phyloP scores from a whole-genome alignment of 768 basidiomycete genomes.

The Ephemerocybe angulata region DNA sequence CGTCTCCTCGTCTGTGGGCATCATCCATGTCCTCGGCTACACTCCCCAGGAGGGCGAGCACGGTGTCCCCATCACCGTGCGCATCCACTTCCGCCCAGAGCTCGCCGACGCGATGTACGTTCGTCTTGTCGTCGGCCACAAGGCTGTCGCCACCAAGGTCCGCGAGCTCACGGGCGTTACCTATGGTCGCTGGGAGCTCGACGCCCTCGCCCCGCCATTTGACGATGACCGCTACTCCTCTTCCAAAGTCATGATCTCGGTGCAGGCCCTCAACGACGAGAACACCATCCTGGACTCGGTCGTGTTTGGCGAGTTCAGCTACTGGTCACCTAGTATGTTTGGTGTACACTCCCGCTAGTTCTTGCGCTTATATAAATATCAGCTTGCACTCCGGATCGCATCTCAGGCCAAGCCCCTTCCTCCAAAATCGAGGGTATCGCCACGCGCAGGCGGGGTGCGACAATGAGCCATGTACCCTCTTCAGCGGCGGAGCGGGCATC shows the following conservation, averaged over 20 bases:
- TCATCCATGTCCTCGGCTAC: conserved; percentile 65
- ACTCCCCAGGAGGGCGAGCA: conserved; percentile 60
- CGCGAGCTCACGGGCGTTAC: conserved; percentile 44
- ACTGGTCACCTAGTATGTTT: conserved; percentile 44
- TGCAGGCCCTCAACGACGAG: conserved; percentile 57
- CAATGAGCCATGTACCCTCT: conserved; percentile 27
- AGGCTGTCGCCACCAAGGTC: conserved; percentile 66
- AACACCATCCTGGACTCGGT: conserved; percentile 58
- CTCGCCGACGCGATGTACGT: conserved; percentile 55
- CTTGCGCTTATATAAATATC: background rate
- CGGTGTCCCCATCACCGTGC: conserved; percentile 61
- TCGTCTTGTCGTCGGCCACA: conserved; percentile 70
- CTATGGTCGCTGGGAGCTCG: conserved; percentile 61
- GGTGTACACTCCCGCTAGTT: conserved; percentile 2
- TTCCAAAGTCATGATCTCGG: conserved; percentile 50
- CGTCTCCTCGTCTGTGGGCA: conserved; percentile 45
- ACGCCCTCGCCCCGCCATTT: conserved; percentile 56
- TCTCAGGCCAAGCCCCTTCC: conserved; percentile 12
- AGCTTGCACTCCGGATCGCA: conserved; percentile 9
- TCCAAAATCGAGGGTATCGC: conserved; percentile 20
- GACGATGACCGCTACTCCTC: conserved; percentile 38
- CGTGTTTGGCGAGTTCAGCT: conserved; percentile 70
- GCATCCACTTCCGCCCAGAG: conserved; percentile 54
- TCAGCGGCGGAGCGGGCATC: conserved; percentile 37
- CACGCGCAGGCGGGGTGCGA: conserved; percentile 38